phyloP scores from a whole-genome alignment of 2,329 filamentous ascomycete species.

The Colletotrichum tropicale region DNA sequence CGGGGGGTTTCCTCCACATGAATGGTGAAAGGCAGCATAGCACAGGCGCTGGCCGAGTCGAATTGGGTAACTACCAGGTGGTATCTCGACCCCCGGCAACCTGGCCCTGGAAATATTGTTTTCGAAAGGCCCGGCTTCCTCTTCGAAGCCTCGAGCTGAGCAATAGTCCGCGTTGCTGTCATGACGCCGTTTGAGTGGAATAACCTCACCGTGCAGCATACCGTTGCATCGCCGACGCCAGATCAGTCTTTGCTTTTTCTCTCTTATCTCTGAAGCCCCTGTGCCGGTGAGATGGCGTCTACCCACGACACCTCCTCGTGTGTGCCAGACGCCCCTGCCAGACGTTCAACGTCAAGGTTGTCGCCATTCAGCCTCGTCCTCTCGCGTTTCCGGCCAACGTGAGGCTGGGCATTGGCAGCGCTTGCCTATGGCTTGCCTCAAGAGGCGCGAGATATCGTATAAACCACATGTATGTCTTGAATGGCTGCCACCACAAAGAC shows the following conservation, averaged over 20 bases:
- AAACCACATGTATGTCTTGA: neutral
- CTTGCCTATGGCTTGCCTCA: neutral
- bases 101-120: neutral
- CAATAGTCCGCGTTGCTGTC: neutral
- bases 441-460: neutral
- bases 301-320: neutral
- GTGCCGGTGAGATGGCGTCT: neutral
- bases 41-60: neutral
- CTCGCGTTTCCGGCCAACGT: neutral
- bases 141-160: neutral
- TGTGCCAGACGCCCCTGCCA: neutral
- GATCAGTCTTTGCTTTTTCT: neutral
- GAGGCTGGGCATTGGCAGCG: neutral
- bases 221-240: constrained; percentile 1
- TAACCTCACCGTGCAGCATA: neutral
- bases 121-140: neutral
- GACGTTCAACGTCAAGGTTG: neutral
- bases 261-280: constrained; percentile 5
- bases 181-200: neutral
- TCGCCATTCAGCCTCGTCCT: neutral
- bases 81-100: neutral
- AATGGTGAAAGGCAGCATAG: neutral
- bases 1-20: neutral
- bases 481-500: neutral
- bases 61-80: neutral